Evolutionary conservation across 192 early-diverging fungal species (phyloP), one percentile per base, ranked within the genome.

Genomic region (Oehlia diaphana): DNA sequence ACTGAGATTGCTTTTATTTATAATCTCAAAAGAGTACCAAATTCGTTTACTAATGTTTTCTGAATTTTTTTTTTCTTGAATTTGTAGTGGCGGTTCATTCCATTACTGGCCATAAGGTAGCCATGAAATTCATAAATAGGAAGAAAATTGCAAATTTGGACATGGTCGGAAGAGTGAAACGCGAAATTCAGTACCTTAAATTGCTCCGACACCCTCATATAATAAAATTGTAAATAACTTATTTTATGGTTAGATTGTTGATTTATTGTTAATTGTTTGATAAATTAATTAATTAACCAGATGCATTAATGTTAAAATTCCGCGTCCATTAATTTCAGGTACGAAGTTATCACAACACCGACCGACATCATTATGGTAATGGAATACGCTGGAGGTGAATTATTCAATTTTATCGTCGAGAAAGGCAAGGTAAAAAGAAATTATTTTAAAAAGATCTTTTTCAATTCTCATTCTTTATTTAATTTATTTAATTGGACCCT

Each of bases 341-440:
- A 99, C 88, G 98, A 99, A 83, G 96, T 99, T 69, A 97, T 99
- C 74, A 94, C 95, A 8, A 99, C 97, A 7, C 89, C 95, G 2
- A 96, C 96, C 0, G 97, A 98, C 83, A 96, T 97, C 79, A 96
- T 98, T 80, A 95, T 99, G 95, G 98, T 96, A 74, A 92, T 93
- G 63, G 94, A 95, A 83, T 94, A 95, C 80, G 94, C 93, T 12
- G 92, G 91, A 66, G 92, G 92, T 79, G 94, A 95, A 77, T 86
- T 95, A 50, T 95, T 95, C 82, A 93, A 94, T 81, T 94, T 94
- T 79, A 94, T 95, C 84, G 93, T 93, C 53, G 92, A 93, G 79
- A 92, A 90, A 78, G 92, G 92, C 42, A 84, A 81, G 85, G 88
- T 89, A 86, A 82, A 28, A 21, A 9, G 4, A 35, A 72, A n/a